Evolutionary conservation across 129 eudicot species (phyloP).

Genomic region (Smallanthus sonchifolius): DNA sequence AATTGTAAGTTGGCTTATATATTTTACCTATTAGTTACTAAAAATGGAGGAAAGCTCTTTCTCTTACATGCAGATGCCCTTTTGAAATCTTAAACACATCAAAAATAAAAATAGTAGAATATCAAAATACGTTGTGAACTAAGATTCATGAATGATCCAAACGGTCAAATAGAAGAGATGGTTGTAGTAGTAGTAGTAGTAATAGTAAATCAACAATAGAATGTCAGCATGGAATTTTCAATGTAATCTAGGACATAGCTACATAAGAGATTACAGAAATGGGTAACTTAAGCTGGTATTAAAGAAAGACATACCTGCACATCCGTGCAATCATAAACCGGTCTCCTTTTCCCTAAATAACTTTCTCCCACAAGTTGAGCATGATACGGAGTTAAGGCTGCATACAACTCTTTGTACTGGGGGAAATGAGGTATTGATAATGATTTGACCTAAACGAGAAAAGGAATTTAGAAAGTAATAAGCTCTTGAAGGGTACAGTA

Average conservation of each 20-base stretch:
- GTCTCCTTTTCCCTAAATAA: slow-evolving; percentile 78
- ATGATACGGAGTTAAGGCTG: slow-evolving; percentile 73
- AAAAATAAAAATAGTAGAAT: neutral
- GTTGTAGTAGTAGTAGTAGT: neutral
- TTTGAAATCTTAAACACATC: neutral
- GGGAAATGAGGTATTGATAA: slow-evolving; percentile 80
- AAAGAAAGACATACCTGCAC: slow-evolving; percentile 57
- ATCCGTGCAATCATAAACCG: slow-evolving; percentile 81
- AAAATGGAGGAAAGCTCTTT: neutral
- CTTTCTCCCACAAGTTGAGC: slow-evolving; percentile 94
- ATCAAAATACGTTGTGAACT: neutral
- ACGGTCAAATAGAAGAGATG: neutral
- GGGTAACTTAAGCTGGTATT: neutral
- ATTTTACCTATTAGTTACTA: neutral
- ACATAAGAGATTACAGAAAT: neutral
- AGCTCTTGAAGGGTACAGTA: neutral
- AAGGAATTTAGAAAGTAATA: slow-evolving; percentile 7
- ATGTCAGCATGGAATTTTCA: neutral
- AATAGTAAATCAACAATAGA: neutral
- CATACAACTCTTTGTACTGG: slow-evolving; percentile 54
- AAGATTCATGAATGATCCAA: neutral
- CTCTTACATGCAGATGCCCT: neutral
- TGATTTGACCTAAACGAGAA: slow-evolving; percentile 57
- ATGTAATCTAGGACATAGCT: neutral
- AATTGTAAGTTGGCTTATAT: neutral